Evolutionary conservation across 352 stramenopile species (phyloP).

Genomic region (Globisporangium rhizosaccharum): DNA sequence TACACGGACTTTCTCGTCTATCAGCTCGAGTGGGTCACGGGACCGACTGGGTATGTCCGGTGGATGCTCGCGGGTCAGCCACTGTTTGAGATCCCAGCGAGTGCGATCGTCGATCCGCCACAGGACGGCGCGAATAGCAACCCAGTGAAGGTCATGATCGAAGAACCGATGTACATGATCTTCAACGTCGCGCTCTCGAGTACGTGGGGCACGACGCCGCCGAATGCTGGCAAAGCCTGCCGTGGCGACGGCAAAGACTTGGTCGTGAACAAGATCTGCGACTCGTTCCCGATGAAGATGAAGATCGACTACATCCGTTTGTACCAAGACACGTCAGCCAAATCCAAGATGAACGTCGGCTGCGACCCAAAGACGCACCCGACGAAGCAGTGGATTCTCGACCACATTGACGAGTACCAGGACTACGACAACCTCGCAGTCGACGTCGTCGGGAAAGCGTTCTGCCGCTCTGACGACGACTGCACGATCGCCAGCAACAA

Average conservation of each 20-base stretch:
- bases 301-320: conserved; percentile 79
- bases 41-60: conserved; percentile 45
- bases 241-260: conserved; percentile 46
- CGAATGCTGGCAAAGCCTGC: conserved; percentile 57
- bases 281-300: conserved; percentile 59
- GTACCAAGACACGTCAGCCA: conserved; percentile 45
- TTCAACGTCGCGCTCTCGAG: conserved; percentile 94
- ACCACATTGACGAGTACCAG: conserved; percentile 72
- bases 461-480: conserved; percentile 2
- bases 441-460: conserved; percentile 1
- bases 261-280: conserved; percentile 54
- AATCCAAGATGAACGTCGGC: conserved; percentile 44
- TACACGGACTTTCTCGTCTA: conserved; percentile 82
- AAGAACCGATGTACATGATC: conserved; percentile 94
- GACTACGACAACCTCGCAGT: conserved; percentile 49
- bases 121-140: conserved; percentile 48
- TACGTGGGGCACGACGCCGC: conserved; percentile 78
- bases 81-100: conserved; percentile 83
- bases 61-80: conserved; percentile 81
- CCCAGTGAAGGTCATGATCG: conserved; percentile 89
- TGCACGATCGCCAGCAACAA: conserved; percentile 3
- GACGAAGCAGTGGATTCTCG: conserved; percentile 67
- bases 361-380: conserved; percentile 64
- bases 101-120: conserved; percentile 40
- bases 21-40: conserved; percentile 67